These are phyloP conservation scores for Xylaria sp. DNA, from an alignment of 2,329 filamentous ascomycete species.

Conservation along the genomic window DNA sequence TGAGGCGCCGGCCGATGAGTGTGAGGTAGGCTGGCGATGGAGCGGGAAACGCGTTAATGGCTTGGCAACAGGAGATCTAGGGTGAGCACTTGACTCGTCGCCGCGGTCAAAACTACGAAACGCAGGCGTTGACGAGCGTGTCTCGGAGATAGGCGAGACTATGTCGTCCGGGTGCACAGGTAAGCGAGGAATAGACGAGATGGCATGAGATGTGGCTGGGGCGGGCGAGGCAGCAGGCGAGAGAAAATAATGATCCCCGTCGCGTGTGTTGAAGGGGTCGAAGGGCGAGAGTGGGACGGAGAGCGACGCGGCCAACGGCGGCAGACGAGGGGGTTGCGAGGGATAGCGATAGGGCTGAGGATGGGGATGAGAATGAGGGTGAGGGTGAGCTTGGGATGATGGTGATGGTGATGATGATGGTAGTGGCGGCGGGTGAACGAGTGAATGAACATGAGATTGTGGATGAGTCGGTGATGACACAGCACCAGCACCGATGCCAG, in stretches of 20 bases:
- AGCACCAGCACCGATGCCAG: neutral
- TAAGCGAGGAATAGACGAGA: conserved; percentile 28
- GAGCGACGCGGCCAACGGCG: conserved; percentile 21
- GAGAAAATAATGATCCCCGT: conserved; percentile 14
- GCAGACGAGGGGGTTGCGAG: conserved; percentile 29
- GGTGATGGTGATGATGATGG: neutral
- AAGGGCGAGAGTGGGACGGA: conserved; percentile 24
- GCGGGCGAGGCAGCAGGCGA: conserved; percentile 15
- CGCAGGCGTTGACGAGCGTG: conserved; percentile 31
- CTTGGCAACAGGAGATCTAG: conserved; percentile 8
- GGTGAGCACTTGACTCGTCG: conserved; percentile 17
- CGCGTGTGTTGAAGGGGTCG: conserved; percentile 7
- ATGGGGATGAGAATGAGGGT: neutral
- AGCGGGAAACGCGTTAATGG: conserved; percentile 29
- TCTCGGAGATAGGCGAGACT: conserved; percentile 44
- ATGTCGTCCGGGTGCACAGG: conserved; percentile 36
- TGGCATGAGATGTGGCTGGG: conserved; percentile 22
- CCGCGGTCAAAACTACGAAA: conserved; percentile 26
- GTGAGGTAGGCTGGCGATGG: conserved; percentile 45
- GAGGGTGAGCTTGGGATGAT: neutral
- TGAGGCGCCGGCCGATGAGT: conserved; percentile 44
- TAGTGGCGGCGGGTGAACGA: neutral
- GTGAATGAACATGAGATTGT: neutral
- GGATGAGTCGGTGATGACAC: neutral
- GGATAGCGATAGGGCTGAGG: conserved; percentile 5